A percentile compares a stretch with the other conserved stretches of the same genome.
Conservation (phyloP, 306 rosid genomes). For the Pterocarpus macrocarpus region DNA sequence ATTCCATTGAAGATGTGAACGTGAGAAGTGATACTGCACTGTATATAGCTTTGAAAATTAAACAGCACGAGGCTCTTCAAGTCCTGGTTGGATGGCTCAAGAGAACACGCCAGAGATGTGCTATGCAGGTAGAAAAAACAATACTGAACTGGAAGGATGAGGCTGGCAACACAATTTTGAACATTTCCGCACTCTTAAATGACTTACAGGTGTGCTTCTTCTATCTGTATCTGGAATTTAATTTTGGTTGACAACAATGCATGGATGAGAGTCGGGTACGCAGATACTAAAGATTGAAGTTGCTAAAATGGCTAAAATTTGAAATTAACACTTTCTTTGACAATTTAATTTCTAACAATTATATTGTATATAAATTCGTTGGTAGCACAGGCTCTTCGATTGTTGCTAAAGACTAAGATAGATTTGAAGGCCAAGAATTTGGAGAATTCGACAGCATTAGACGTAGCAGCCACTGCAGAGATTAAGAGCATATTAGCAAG, state of each 20-base stretch:
- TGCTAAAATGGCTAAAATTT: no score
- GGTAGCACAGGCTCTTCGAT: slow-evolving; percentile 14
- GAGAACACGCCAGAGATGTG: no score
- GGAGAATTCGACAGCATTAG: slow-evolving; percentile 45
- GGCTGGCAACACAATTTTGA: slow-evolving; percentile 46
- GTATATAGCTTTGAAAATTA: slow-evolving; percentile 40
- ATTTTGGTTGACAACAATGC: no score
- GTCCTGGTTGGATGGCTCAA: slow-evolving; percentile 40
- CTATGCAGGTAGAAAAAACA: background rate
- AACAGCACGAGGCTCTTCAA: slow-evolving; percentile 4
- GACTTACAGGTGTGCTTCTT: slow-evolving; percentile 31
- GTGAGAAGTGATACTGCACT: slow-evolving; percentile 48
- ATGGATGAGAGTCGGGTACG: no score
- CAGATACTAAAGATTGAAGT: no score
- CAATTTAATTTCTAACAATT: background rate
- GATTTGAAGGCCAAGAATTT: slow-evolving; percentile 41
- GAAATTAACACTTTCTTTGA: no score
- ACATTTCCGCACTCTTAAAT: slow-evolving; percentile 32
- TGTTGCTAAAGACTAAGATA: slow-evolving; percentile 24
- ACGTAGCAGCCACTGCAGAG: slow-evolving; percentile 5
- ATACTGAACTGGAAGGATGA: slow-evolving; percentile 44
- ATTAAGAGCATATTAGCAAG: slow-evolving; percentile 18
- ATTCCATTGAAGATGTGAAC: slow-evolving; percentile 44
- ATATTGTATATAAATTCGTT: background rate
- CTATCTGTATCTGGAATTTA: background rate